A percentile compares a stretch with the other conserved stretches of the same genome.
phyloP scores from a whole-genome alignment of 345 rosid genomes.

The Dimocarpus longan region DNA sequence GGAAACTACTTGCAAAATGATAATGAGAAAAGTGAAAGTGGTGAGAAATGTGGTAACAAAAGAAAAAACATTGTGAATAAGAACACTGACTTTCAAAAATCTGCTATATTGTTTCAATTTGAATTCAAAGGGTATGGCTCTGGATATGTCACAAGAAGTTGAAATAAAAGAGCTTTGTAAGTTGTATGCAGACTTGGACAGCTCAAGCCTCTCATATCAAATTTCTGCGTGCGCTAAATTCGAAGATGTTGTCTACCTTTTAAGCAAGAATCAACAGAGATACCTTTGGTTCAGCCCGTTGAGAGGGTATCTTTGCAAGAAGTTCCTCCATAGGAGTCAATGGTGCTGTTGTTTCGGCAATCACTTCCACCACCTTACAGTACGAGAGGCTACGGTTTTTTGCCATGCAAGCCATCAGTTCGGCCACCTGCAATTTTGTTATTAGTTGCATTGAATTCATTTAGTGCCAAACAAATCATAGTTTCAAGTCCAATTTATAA shows the following conservation, averaged over 20 bases:
- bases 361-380: constrained; percentile 94
- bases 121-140: background rate
- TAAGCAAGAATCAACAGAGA: constrained; percentile 20
- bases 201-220: background rate
- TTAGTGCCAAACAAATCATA: background rate
- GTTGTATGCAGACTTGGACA: background rate
- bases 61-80: background rate
- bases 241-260: background rate
- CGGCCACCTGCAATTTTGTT: constrained; percentile 69
- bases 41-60: too few relatives aligned
- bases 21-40: background rate
- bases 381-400: constrained; percentile 69
- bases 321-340: constrained; percentile 77
- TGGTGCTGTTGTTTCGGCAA: constrained; percentile 93
- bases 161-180: background rate
- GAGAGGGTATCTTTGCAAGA: constrained; percentile 73
- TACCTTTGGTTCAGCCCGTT: constrained; percentile 64
- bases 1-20: too few relatives aligned
- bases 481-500: constrained; percentile 10
- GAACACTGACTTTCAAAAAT: background rate
- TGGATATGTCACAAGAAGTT: background rate
- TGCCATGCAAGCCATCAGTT: constrained; percentile 90
- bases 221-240: background rate
- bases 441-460: background rate
- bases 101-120: background rate